Percentiles rank a stretch among this genome's conserved stretches.
These are phyloP conservation scores for Suhomyces terraborum DNA, from an alignment of 1,139 yeast genomes.

Conservation along the genomic window DNA sequence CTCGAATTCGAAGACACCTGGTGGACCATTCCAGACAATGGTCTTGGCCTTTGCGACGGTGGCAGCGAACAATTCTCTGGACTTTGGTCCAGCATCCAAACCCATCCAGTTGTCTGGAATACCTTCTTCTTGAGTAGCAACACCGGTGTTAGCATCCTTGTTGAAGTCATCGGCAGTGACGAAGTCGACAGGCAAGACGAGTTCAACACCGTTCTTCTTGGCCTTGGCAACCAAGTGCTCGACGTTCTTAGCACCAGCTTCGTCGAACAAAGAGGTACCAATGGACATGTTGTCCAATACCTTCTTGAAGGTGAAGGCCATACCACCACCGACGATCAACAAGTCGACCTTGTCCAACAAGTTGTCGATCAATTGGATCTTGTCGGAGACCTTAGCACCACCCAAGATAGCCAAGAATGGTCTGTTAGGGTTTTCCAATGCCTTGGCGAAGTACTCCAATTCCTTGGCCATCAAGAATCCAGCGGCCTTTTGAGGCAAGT, in stretches of 20 bases:
- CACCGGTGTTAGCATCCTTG: conserved; percentile 80
- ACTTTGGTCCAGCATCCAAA: conserved; percentile 89
- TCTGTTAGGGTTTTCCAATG: conserved; percentile 93
- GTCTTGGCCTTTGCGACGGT: conserved; percentile 92
- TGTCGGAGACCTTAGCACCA: conserved; percentile 98
- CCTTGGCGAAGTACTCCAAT: conserved; percentile 94
- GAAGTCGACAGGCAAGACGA: conserved; percentile 90
- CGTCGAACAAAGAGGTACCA: conserved; percentile 88
- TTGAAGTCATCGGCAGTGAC: conserved; percentile 91
- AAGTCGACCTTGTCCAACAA: conserved; percentile 91
- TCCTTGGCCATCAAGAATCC: conserved; percentile 98
- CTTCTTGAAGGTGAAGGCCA: conserved; percentile 98
- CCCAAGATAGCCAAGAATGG: conserved; percentile 97
- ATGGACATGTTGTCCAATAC: conserved; percentile 79
- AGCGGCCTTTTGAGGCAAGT: conserved; percentile 90
- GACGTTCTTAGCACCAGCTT: conserved; percentile 91
- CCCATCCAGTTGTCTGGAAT: conserved; percentile 95
- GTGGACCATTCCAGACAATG: conserved; percentile 99
- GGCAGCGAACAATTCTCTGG: conserved; percentile 70
- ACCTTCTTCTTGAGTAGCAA: conserved; percentile 84
- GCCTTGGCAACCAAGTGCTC: conserved; percentile 90
- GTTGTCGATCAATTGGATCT: conserved; percentile 96
- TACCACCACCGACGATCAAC: conserved; percentile 96
- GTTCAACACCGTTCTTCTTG: conserved; percentile 87
- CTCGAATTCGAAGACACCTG: conserved; percentile 97